Conservation (phyloP, 306 rosid species). For the Ziziphus jujuba region DNA sequence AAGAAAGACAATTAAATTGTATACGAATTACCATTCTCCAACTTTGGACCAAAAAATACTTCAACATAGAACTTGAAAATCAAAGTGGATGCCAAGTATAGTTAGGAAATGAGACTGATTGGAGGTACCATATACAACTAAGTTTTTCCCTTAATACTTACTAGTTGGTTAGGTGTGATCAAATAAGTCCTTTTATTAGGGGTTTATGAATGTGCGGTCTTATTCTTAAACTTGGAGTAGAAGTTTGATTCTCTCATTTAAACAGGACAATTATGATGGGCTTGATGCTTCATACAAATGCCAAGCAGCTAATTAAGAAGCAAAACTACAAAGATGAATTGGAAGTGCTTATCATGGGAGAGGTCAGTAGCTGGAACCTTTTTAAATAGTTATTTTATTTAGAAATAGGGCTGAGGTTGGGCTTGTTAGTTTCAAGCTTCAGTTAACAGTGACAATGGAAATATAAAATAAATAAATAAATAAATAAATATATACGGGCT, state of each 20-base stretch:
- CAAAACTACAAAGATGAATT: slow-evolving; percentile 74
- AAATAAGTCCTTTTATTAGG: slow-evolving; percentile 1
- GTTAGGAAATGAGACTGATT: slow-evolving; percentile 78
- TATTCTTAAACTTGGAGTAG: slow-evolving; percentile 25
- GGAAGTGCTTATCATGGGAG: slow-evolving; percentile 86
- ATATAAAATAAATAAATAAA: too few relatives aligned
- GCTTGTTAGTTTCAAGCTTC: too few relatives aligned
- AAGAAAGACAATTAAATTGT: too few relatives aligned
- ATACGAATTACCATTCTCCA: too few relatives aligned
- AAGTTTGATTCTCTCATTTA: slow-evolving; percentile 27
- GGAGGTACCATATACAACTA: slow-evolving; percentile 45
- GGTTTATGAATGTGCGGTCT: slow-evolving; percentile 16
- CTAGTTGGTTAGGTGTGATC: slow-evolving; percentile 12
- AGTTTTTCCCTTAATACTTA: not conserved
- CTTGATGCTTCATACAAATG: slow-evolving; percentile 88
- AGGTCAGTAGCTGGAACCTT: slow-evolving; percentile 49
- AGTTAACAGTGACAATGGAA: too few relatives aligned
- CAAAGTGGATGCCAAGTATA: slow-evolving; percentile 82
- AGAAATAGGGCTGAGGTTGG: too few relatives aligned
- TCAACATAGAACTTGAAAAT: slow-evolving; percentile 81
- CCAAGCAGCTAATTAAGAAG: slow-evolving; percentile 56
- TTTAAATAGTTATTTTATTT: slow-evolving; percentile 6
- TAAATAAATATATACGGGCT: too few relatives aligned
- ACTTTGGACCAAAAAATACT: too few relatives aligned
- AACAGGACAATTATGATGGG: slow-evolving; percentile 95